Evolutionary conservation across 2,329 filamentous ascomycete species (phyloP).

Genomic region (Fusarium sp.): DNA sequence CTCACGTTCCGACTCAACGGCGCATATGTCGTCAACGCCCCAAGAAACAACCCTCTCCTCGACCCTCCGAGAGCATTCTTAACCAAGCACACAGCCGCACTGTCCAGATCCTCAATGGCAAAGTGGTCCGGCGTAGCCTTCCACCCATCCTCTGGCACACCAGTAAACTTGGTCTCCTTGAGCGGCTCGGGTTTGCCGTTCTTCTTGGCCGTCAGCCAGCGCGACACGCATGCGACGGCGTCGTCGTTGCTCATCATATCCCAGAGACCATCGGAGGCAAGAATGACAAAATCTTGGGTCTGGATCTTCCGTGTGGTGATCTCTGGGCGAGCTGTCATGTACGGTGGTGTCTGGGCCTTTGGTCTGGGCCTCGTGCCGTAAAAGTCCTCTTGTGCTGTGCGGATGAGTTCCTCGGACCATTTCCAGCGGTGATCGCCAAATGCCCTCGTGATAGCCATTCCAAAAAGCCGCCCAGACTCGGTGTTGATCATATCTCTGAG

Average conservation of each 20-base stretch:
- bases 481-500: conserved; percentile 58
- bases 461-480: conserved; percentile 67
- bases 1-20: conserved; percentile 71
- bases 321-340: conserved; percentile 73
- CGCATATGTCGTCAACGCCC: conserved; percentile 73
- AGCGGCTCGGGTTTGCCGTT: conserved; percentile 41
- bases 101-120: conserved; percentile 76
- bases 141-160: conserved; percentile 37
- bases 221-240: conserved; percentile 64
- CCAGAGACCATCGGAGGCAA: conserved; percentile 74
- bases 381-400: conserved; percentile 53
- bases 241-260: conserved; percentile 66
- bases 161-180: conserved; percentile 30
- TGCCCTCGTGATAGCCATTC: conserved; percentile 68
- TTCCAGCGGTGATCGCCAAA: conserved; percentile 77
- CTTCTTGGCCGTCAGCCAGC: conserved; percentile 57
- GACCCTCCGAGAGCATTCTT: conserved; percentile 83
- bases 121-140: conserved; percentile 62
- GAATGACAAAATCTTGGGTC: conserved; percentile 65
- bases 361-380: conserved; percentile 57
- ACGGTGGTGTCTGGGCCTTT: conserved; percentile 65
- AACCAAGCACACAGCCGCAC: conserved; percentile 81
- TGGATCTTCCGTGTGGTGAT: conserved; percentile 65
- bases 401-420: conserved; percentile 61
- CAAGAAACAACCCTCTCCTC: conserved; percentile 76